Evolutionary conservation across 768 basidiomycete genomes (phyloP).

Genomic region (Tricholoma saponaceum): DNA sequence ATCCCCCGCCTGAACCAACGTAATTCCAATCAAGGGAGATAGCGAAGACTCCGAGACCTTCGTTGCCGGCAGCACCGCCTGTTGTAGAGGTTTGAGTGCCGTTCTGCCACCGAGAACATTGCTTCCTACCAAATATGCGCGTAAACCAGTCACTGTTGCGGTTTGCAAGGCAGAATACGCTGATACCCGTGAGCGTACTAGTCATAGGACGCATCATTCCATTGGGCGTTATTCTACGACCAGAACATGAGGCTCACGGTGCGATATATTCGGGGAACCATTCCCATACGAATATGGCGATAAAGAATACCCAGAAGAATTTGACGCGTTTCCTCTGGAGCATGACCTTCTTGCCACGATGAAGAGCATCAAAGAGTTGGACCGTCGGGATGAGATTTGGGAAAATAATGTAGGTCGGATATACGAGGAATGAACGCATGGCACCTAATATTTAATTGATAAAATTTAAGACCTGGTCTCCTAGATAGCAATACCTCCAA

Average conservation of each 20-base stretch:
- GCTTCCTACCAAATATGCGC: slow-evolving; percentile 41
- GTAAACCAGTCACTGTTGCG: slow-evolving; percentile 45
- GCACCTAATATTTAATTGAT: slow-evolving; percentile 12
- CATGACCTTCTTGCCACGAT: slow-evolving; percentile 38
- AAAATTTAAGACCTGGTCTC: slow-evolving; percentile 5
- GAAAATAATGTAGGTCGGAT: slow-evolving; percentile 40
- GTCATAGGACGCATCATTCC: neutral
- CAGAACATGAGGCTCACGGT: slow-evolving; percentile 23
- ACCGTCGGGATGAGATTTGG: slow-evolving; percentile 37
- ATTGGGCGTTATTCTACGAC: neutral
- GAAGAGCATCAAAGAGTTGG: slow-evolving; percentile 39
- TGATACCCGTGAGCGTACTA: slow-evolving; percentile 55
- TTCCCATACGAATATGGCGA: slow-evolving; percentile 53
- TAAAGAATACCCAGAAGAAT: slow-evolving; percentile 52
- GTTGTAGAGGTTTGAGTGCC: neutral
- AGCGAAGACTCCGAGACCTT: slow-evolving; percentile 57
- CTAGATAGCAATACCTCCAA: neutral
- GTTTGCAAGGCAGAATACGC: slow-evolving; percentile 45
- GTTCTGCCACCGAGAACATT: neutral
- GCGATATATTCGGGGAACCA: slow-evolving; percentile 51
- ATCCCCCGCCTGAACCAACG: slow-evolving; percentile 42
- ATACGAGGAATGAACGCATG: slow-evolving; percentile 43
- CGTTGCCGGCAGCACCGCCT: slow-evolving; percentile 57
- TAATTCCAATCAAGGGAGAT: slow-evolving; percentile 63
- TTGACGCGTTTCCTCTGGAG: slow-evolving; percentile 49